phyloP scores from a whole-genome alignment of 2,329 filamentous ascomycete genomes.

The Elsinoe necatrix region DNA sequence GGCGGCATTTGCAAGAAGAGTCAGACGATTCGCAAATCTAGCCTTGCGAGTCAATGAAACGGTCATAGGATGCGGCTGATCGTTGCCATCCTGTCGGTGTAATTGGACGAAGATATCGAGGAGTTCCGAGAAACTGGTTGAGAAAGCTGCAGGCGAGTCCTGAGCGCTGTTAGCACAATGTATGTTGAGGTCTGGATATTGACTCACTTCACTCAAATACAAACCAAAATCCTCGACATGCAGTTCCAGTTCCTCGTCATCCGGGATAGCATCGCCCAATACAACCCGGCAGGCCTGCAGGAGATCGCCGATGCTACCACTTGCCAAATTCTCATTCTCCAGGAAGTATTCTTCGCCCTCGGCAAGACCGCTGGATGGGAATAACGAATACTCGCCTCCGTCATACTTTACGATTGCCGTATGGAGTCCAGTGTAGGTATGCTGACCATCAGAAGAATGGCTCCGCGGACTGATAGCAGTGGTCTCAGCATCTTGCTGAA shows the following conservation, averaged over 20 bases:
- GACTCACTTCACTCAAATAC: slow-evolving; percentile 49
- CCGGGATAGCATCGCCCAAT: slow-evolving; percentile 46
- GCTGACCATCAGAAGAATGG: slow-evolving; percentile 23
- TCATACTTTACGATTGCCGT: slow-evolving; percentile 49
- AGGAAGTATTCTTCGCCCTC: slow-evolving; percentile 49
- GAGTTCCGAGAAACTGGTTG: slow-evolving; percentile 48
- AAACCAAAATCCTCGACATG: slow-evolving; percentile 48
- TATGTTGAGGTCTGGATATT: neutral
- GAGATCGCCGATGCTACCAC: slow-evolving; percentile 46
- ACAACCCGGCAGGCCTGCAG: slow-evolving; percentile 48
- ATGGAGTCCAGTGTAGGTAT: slow-evolving; percentile 33
- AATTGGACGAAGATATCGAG: slow-evolving; percentile 52
- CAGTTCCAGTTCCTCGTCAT: slow-evolving; percentile 51
- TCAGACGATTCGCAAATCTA: slow-evolving; percentile 46
- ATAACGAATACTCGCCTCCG: slow-evolving; percentile 49
- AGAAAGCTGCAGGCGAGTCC: slow-evolving; percentile 42
- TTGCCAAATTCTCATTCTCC: slow-evolving; percentile 47
- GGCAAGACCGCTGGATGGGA: slow-evolving; percentile 47
- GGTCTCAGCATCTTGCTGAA: neutral
- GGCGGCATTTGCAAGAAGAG: slow-evolving; percentile 44
- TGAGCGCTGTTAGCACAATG: slow-evolving; percentile 23
- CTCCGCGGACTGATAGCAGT: neutral
- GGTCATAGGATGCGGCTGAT: slow-evolving; percentile 47
- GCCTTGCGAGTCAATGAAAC: slow-evolving; percentile 47
- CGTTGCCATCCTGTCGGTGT: slow-evolving; percentile 49